Evolutionary conservation across 1,284 basidiomycete genomes (phyloP).

Genomic region (Fomitopsis schrenkii): DNA sequence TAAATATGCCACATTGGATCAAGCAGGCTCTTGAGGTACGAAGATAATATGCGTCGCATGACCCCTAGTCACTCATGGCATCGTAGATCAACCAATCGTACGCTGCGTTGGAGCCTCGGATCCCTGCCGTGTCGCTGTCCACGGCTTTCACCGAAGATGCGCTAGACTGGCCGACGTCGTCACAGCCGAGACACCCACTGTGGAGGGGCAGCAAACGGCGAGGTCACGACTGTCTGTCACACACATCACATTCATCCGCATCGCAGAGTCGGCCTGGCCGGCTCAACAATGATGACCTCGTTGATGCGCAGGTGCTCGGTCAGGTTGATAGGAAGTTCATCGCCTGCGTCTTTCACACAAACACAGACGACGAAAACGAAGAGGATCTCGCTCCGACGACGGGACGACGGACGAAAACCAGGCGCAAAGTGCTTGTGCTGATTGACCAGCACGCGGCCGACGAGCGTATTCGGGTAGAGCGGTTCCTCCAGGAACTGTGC

Average conservation of each 20-base stretch:
- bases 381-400: background rate
- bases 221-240: background rate
- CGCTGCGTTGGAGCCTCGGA: constrained; percentile 38
- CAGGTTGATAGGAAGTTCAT: constrained; percentile 92
- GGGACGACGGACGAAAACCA: constrained; percentile 6
- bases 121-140: constrained; percentile 36
- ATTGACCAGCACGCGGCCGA: constrained; percentile 97
- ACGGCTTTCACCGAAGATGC: constrained; percentile 5
- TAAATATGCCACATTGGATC: constrained; percentile 47
- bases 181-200: background rate
- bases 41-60: background rate
- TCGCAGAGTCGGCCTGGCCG: constrained; percentile 22
- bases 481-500: constrained; percentile 71
- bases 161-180: background rate
- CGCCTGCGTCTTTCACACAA: constrained; percentile 49
- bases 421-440: constrained; percentile 52
- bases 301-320: constrained; percentile 54
- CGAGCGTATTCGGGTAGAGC: constrained; percentile 86
- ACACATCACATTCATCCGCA: constrained; percentile 3
- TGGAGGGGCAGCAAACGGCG: background rate
- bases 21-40: constrained; percentile 43
- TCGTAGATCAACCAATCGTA: constrained; percentile 50
- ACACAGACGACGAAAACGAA: constrained; percentile 7
- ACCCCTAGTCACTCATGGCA: background rate
- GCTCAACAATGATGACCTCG: constrained; percentile 52